Percentiles rank a stretch among this genome's conserved stretches.
Conservation (phyloP, 495 filamentous ascomycete genomes). For the Elasticomyces elasticus region DNA sequence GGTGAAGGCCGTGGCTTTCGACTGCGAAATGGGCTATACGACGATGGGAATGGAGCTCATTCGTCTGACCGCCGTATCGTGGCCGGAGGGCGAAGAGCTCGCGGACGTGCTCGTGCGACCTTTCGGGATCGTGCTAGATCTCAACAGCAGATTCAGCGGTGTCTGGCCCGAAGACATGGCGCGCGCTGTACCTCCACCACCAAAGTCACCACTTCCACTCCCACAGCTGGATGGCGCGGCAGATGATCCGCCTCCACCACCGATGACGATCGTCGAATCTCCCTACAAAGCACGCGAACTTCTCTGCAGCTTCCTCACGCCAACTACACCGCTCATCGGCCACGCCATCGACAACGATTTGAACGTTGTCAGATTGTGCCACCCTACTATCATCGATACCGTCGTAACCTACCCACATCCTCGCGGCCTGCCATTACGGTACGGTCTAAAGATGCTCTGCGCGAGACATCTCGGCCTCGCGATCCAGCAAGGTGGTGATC, state of each 20-base stretch:
- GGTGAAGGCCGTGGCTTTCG: slow-evolving; percentile 54
- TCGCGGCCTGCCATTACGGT: slow-evolving; percentile 61
- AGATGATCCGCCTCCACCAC: slow-evolving; percentile 22
- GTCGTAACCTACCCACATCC: slow-evolving; percentile 72
- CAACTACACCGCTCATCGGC: slow-evolving; percentile 72
- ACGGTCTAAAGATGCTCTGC: slow-evolving; percentile 61
- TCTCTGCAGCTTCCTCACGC: slow-evolving; percentile 59
- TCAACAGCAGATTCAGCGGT: slow-evolving; percentile 85
- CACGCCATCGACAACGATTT: slow-evolving; percentile 95
- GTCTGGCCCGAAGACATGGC: slow-evolving; percentile 64
- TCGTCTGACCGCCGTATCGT: slow-evolving; percentile 75
- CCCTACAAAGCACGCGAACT: slow-evolving; percentile 61
- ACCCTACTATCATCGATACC: slow-evolving; percentile 78
- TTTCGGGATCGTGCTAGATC: slow-evolving; percentile 71
- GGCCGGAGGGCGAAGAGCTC: slow-evolving; percentile 64
- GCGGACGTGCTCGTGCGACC: slow-evolving; percentile 82
- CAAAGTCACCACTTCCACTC: neutral
- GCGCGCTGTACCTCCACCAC: slow-evolving; percentile 50
- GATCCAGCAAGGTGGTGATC: slow-evolving; percentile 63
- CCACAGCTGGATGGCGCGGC: slow-evolving; percentile 9
- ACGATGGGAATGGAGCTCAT: slow-evolving; percentile 77
- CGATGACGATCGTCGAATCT: slow-evolving; percentile 58
- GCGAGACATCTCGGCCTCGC: slow-evolving; percentile 53
- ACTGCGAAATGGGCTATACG: slow-evolving; percentile 98
- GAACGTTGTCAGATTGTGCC: slow-evolving; percentile 69